Conservation (phyloP, 306 rosid genomes). For the Fagus crenata region DNA sequence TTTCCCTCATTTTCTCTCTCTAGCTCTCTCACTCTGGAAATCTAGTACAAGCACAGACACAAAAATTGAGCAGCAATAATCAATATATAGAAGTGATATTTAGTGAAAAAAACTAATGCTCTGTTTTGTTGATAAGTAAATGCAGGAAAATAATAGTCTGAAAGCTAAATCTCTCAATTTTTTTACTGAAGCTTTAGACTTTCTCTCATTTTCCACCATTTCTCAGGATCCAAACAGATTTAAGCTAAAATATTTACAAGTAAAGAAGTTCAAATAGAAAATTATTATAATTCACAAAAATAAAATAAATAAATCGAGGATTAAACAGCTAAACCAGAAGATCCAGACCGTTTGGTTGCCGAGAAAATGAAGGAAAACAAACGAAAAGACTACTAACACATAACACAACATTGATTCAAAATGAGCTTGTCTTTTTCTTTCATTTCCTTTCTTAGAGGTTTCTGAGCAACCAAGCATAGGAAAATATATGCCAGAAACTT, state of each 20-base stretch:
- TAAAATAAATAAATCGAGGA: background rate
- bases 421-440: background rate
- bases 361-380: background rate
- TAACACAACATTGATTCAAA: background rate
- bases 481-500: background rate
- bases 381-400: background rate
- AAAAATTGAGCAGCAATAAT: background rate
- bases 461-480: background rate
- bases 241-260: background rate
- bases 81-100: background rate
- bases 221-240: background rate
- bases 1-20: conserved; percentile 1
- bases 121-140: background rate
- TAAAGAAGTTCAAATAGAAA: background rate
- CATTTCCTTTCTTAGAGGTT: background rate
- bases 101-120: background rate
- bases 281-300: background rate
- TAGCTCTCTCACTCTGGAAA: background rate
- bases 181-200: no score
- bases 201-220: background rate
- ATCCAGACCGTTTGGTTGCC: background rate
- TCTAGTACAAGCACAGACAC: background rate
- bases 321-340: background rate
- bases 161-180: background rate
- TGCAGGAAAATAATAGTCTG: background rate